A percentile compares a stretch with the other conserved stretches of the same genome.
Conservation (phyloP, 768 basidiomycete species). For the Phlegmacium glaucopus region DNA sequence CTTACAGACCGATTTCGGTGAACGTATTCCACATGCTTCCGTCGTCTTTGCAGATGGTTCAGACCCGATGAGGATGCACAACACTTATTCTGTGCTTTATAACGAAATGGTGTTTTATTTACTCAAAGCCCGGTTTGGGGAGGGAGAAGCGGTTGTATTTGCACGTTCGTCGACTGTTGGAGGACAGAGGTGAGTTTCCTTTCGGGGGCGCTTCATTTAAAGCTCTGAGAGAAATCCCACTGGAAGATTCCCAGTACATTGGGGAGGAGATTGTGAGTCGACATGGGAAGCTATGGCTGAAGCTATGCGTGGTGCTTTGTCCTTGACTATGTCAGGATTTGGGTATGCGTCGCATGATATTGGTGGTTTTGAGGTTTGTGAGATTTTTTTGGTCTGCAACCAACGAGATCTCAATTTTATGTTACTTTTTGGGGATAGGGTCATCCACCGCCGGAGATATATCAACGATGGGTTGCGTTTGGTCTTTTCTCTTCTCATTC, state of each 20-base stretch:
- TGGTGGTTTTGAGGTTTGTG: constrained; percentile 65
- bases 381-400: too few species aligned
- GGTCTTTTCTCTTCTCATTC: constrained; percentile 77
- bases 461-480: constrained; percentile 75
- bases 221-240: not conserved
- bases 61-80: constrained; percentile 69
- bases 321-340: constrained; percentile 65
- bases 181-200: constrained; percentile 51
- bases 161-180: constrained; percentile 67
- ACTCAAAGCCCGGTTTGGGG: constrained; percentile 55
- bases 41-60: constrained; percentile 65
- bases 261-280: constrained; percentile 76
- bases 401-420: too few species aligned
- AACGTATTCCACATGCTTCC: constrained; percentile 66
- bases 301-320: constrained; percentile 63
- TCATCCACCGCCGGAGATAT: constrained; percentile 63
- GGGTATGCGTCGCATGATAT: constrained; percentile 75
- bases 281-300: constrained; percentile 81
- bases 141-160: constrained; percentile 66
- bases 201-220: not conserved
- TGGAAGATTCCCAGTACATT: constrained; percentile 44
- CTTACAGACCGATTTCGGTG: constrained; percentile 68
- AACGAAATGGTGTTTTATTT: constrained; percentile 68
- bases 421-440: too few species aligned
- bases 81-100: constrained; percentile 65